A percentile compares a stretch with the other conserved stretches of the same genome.
phyloP scores from a whole-genome alignment of 164 flowering plant species.

The Magnolia sinica region DNA sequence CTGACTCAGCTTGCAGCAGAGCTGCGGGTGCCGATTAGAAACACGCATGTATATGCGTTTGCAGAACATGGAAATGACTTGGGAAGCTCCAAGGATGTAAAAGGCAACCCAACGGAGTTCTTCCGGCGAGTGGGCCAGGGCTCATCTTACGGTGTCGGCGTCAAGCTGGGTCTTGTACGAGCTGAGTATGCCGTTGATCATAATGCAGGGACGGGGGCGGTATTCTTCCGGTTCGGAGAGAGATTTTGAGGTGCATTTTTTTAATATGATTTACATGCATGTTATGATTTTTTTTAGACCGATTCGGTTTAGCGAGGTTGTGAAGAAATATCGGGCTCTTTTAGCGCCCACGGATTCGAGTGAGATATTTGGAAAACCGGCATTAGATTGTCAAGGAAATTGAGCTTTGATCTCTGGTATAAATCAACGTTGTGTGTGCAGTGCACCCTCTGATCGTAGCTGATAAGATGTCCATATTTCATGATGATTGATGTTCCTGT shows the following conservation, averaged over 20 bases:
- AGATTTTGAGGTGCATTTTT: constrained; percentile 51
- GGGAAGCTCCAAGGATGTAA: constrained; percentile 93
- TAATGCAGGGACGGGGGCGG: constrained; percentile 90
- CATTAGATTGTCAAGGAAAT: too few relatives aligned
- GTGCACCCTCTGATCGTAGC: too few relatives aligned
- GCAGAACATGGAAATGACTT: constrained; percentile 97
- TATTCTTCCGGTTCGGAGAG: constrained; percentile 95
- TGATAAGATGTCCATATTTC: too few relatives aligned
- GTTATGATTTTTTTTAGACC: background rate
- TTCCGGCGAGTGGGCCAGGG: constrained; percentile 90
- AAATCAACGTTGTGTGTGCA: too few relatives aligned
- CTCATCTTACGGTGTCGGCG: constrained; percentile 91
- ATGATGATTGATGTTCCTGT: too few relatives aligned
- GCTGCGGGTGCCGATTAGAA: constrained; percentile 77
- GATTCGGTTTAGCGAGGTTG: background rate
- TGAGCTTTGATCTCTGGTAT: too few relatives aligned
- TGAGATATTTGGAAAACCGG: too few relatives aligned
- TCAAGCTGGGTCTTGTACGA: constrained; percentile 81
- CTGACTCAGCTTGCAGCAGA: constrained; percentile 79
- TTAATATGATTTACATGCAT: background rate
- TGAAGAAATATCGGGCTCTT: background rate
- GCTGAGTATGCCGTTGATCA: constrained; percentile 98
- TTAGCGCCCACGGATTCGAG: too few relatives aligned
- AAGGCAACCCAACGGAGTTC: constrained; percentile 97
- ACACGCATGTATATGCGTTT: constrained; percentile 83